Conservation (phyloP, 495 filamentous ascomycete genomes). For the Penicillium maclennaniae region DNA sequence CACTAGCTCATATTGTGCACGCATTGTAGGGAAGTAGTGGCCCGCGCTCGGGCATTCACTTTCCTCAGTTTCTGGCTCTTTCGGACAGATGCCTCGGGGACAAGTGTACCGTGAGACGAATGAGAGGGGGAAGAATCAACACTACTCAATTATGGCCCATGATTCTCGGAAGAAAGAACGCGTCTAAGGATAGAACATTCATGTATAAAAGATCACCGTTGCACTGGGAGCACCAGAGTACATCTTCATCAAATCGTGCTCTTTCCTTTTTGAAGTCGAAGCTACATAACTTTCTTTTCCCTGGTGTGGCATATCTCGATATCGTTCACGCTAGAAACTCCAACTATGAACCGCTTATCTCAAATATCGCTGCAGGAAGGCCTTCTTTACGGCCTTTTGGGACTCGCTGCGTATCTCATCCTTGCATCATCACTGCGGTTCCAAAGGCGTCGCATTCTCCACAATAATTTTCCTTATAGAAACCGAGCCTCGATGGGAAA, state of each 20-base stretch:
- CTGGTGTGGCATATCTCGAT: neutral
- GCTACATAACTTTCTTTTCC: neutral
- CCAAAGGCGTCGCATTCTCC: slow-evolving; percentile 40
- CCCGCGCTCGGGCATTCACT: slow-evolving; percentile 4
- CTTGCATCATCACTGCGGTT: slow-evolving; percentile 39
- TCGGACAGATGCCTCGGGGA: neutral
- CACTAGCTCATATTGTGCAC: neutral
- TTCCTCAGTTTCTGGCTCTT: slow-evolving; percentile 14
- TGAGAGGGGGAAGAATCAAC: neutral
- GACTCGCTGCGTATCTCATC: slow-evolving; percentile 17
- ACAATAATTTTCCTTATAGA: slow-evolving; percentile 42
- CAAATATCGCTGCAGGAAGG: slow-evolving; percentile 2
- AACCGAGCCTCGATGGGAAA: slow-evolving; percentile 45
- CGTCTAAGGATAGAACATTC: neutral
- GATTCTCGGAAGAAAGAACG: neutral
- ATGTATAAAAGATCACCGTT: neutral
- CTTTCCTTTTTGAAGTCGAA: neutral
- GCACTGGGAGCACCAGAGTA: neutral
- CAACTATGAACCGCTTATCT: neutral
- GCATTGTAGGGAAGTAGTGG: neutral
- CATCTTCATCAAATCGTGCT: neutral
- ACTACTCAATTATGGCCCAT: neutral
- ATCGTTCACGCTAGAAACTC: neutral
- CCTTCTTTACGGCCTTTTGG: slow-evolving; percentile 7
- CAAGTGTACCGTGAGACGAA: neutral